Percentiles rank a stretch among this genome's conserved stretches.
Conservation (phyloP, 139 green algal species). For the Chlamydomonas eustigma region DNA sequence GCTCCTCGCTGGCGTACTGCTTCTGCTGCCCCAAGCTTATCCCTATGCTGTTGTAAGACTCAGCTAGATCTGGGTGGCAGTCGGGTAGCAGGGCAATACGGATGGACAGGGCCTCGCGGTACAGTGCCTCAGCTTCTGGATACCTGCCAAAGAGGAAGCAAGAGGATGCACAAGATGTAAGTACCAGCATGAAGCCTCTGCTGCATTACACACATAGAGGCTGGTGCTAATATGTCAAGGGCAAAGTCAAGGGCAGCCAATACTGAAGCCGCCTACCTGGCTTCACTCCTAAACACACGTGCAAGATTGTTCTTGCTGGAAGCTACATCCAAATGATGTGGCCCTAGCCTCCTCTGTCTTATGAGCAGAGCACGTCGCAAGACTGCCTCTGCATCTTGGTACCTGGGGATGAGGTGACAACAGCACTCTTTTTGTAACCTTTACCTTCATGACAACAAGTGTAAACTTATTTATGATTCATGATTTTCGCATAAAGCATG, state of each 20-base stretch:
- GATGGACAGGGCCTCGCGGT: constrained; percentile 2
- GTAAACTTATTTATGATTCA: no score
- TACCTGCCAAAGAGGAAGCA: not conserved
- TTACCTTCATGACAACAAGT: no score
- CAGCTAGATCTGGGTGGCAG: constrained; percentile 21
- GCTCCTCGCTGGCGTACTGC: constrained; percentile 18
- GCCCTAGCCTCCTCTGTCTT: not conserved
- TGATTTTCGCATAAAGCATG: no score
- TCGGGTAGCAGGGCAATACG: constrained; percentile 15
- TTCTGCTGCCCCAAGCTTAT: constrained; percentile 18
- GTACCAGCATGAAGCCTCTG: not conserved
- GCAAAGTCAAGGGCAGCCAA: no score
- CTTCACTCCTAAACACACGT: not conserved
- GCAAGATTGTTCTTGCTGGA: constrained; percentile 19
- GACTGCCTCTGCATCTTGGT: not conserved
- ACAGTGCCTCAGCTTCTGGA: not conserved
- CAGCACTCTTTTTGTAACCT: no score
- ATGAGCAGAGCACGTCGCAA: not conserved
- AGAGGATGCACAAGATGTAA: not conserved
- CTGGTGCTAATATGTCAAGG: no score
- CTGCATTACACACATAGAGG: no score
- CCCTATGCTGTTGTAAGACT: constrained; percentile 21
- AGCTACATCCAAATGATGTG: constrained; percentile 16
- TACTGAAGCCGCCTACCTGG: not conserved
- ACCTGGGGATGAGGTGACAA: no score